Base-by-base conservation (phyloP, 768 basidiomycete species). In the Xerocomus spinulosus region DNA sequence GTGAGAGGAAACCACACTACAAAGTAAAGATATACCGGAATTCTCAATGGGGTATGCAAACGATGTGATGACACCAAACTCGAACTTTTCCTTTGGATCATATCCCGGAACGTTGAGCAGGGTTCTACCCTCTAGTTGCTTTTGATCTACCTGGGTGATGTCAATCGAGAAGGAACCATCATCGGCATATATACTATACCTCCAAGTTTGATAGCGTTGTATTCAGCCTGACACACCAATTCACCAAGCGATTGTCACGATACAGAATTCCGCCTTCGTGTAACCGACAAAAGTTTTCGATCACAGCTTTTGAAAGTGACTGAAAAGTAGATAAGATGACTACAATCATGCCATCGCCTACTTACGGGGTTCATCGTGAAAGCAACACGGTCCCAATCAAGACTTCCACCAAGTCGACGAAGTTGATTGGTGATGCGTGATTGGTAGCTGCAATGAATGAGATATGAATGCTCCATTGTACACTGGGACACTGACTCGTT, bases 141-240 rank as follows among this genome's bases (percentile, higher is more conserved):
- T 92, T 65, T 95, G 91, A 38, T 98, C 95, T 56, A 98, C 93
- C 87, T 90, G 54, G 2, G 18, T 9, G 24, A 42, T 7, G 23
- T 50, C 7, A 23, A 30, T n/a, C 17, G 20, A 42, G 29, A 21
- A 20, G 23, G 9, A 30, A 29, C 0, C 20, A 5, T 2, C 4
- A n/a, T 30, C 4, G 15, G 21, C n/a, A 29, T 9, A 9, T 23
- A 45, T 24, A 28, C n/a, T 70, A 45, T 36, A 87, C 90, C 80
- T 98, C 96, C 43, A 99, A 77, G 68, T 97, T 98, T n/a, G 95
- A 98, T 2, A 99, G 73, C 0, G 95, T 95, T 1, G 96, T 99
- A 65, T 97, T 96, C 50, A 99, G 73, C 64, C 82, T 79, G 39
- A 92, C 89, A 72, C 96, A 99, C 95, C 96, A 98, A 61, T 98